These are phyloP conservation scores for Isoetes taiwanensis DNA, from an alignment of 75 land plant species.

Conservation along the genomic window DNA sequence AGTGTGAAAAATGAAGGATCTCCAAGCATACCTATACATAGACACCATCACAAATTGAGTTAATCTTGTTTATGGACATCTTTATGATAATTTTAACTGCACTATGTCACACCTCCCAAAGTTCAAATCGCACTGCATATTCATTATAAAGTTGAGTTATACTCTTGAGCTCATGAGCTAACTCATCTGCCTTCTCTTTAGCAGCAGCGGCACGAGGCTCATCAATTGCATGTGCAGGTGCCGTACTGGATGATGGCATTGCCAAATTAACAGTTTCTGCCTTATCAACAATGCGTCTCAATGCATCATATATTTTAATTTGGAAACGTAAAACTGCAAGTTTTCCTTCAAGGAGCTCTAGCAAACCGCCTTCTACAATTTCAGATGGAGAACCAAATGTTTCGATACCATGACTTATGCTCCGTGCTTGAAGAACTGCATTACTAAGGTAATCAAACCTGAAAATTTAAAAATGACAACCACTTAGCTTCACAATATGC, in stretches of 20 bases:
- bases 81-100: no score
- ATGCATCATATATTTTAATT: no score
- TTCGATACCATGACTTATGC: conserved; percentile 27
- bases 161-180: conserved; percentile 73
- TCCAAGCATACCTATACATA: conserved; percentile 71
- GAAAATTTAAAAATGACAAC: background rate
- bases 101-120: conserved; percentile 99
- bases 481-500: background rate
- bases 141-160: conserved; percentile 95
- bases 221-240: conserved; percentile 12
- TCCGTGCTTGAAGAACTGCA: conserved; percentile 93
- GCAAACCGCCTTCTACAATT: conserved; percentile 50
- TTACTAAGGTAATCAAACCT: conserved; percentile 89
- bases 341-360: conserved; percentile 87
- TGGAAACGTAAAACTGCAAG: conserved; percentile 90
- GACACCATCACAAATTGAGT: background rate
- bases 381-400: conserved; percentile 24
- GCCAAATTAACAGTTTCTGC: conserved; percentile 62
- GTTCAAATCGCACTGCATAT: conserved; percentile 84
- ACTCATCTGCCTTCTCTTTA: conserved; percentile 62
- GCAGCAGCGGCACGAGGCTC: conserved; percentile 25
- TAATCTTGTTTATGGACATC: no score
- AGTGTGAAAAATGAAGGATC: conserved; percentile 87
- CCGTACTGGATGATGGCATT: conserved; percentile 10
- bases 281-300: no score